These are phyloP conservation scores for Perkinsus chesapeaki DNA, from an alignment of 169 alveolate species.

Conservation along the genomic window DNA sequence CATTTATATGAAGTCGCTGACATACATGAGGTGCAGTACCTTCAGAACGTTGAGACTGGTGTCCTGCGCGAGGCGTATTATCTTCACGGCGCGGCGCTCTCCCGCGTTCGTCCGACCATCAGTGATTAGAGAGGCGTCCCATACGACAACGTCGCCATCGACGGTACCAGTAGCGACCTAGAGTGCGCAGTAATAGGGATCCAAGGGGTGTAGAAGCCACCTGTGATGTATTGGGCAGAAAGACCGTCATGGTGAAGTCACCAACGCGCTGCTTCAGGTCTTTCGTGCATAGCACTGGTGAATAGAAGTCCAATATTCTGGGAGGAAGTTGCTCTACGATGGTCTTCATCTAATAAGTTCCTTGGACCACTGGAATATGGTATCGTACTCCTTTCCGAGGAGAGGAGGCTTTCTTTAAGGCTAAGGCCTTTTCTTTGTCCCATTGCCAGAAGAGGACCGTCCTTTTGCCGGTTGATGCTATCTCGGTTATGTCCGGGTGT, in stretches of 20 bases:
- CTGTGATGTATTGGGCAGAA: conserved; percentile 59
- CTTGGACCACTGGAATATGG: background rate
- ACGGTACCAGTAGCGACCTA: conserved; percentile 64
- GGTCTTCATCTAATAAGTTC: background rate
- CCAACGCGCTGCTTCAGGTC: conserved; percentile 51
- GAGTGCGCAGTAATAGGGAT: background rate
- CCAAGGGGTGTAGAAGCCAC: conserved; percentile 13
- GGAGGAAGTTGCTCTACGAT: background rate
- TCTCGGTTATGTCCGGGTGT: conserved; percentile 66
- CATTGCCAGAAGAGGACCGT: conserved; percentile 71
- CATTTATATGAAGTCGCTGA: conserved; percentile 9
- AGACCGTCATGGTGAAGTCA: conserved; percentile 69
- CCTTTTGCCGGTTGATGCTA: conserved; percentile 72
- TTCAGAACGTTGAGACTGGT: conserved; percentile 38
- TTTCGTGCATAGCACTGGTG: conserved; percentile 41
- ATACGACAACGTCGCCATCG: conserved; percentile 74
- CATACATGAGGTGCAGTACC: background rate
- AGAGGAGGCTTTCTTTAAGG: background rate
- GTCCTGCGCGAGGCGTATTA: conserved; percentile 56
- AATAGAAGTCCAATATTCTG: conserved; percentile 19
- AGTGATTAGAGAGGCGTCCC: conserved; percentile 73
- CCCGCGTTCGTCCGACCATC: conserved; percentile 64
- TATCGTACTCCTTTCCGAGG: background rate
- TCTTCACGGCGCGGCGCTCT: conserved; percentile 63
- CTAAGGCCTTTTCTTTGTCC: conserved; percentile 47